Conservation (phyloP, 306 rosid species). For the Quercus glauca region DNA sequence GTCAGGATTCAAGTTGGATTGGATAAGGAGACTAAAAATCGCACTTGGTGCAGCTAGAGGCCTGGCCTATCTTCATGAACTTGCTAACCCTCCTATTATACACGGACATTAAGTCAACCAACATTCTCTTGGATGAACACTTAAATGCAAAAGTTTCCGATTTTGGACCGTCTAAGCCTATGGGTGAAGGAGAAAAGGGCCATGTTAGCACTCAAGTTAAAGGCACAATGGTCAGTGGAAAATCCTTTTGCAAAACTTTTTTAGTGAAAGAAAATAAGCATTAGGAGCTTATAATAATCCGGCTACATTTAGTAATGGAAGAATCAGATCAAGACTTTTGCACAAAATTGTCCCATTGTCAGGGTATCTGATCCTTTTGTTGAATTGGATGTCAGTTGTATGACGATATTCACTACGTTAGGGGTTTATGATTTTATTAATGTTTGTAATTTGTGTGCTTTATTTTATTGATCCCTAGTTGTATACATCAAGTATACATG, state of each 20-base stretch:
- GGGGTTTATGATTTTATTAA: no score
- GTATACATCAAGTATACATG: no score
- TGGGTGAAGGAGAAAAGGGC: slow-evolving; percentile 37
- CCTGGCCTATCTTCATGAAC: slow-evolving; percentile 63
- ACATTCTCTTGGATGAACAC: slow-evolving; percentile 48
- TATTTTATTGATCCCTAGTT: no score
- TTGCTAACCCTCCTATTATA: slow-evolving; percentile 62
- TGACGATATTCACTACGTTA: no score
- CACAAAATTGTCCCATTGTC: no score
- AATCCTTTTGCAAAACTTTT: background rate
- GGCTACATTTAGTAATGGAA: background rate
- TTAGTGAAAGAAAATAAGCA: background rate
- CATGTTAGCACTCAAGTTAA: slow-evolving; percentile 58
- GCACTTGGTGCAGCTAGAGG: slow-evolving; percentile 57
- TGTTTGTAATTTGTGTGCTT: no score
- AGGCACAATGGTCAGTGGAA: slow-evolving; percentile 46
- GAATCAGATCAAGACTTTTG: no score
- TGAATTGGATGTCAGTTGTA: no score
- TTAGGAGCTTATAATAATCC: background rate
- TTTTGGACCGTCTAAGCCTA: slow-evolving; percentile 63
- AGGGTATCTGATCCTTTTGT: no score
- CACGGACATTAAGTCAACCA: slow-evolving; percentile 67
- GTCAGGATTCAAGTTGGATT: slow-evolving; percentile 38
- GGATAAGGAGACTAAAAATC: slow-evolving; percentile 40
- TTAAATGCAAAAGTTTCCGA: slow-evolving; percentile 59